Percentiles rank a stretch among this genome's conserved stretches.
phyloP scores from a whole-genome alignment of 768 basidiomycete species.

The Pisolithus albus region DNA sequence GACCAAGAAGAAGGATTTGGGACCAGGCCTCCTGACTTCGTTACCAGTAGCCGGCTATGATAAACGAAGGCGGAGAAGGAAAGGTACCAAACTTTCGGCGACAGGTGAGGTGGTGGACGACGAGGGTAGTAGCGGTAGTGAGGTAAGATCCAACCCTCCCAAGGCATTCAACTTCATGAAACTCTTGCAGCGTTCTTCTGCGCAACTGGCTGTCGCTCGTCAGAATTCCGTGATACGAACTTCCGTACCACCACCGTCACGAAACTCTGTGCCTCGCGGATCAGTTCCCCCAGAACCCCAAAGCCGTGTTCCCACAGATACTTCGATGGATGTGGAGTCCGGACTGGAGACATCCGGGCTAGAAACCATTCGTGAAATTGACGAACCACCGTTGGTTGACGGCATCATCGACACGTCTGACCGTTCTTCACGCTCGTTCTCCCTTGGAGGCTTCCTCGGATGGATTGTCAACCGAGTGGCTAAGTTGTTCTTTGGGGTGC shows the following conservation, averaged over 20 bases:
- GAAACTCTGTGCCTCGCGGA: constrained; percentile 31
- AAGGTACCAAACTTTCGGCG: constrained; percentile 37
- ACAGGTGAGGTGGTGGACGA: constrained; percentile 45
- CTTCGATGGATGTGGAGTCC: constrained; percentile 37
- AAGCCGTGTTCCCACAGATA: constrained; percentile 9
- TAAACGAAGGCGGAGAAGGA: constrained; percentile 51
- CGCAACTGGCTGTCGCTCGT: constrained; percentile 28
- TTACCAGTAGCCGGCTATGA: constrained; percentile 63
- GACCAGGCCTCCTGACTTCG: constrained; percentile 54
- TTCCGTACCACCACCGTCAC: constrained; percentile 33
- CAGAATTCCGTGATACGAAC: constrained; percentile 27
- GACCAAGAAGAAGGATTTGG: constrained; percentile 44
- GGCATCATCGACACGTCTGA: constrained; percentile 21
- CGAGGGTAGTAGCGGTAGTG: constrained; percentile 33
- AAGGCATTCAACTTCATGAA: constrained; percentile 15
- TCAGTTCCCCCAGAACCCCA: constrained; percentile 38
- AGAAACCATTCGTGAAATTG: constrained; percentile 57
- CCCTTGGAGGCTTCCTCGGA: constrained; percentile 42
- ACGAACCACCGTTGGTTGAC: constrained; percentile 38
- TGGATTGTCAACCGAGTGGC: constrained; percentile 32
- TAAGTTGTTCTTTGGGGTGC: constrained; percentile 24
- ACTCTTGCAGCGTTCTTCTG: constrained; percentile 18
- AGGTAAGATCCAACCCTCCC: constrained; percentile 28
- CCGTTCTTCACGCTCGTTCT: constrained; percentile 26
- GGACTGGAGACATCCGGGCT: constrained; percentile 53